These are phyloP conservation scores for Trichoderma atrobrunneum DNA, from an alignment of 2,329 filamentous ascomycete genomes.

Conservation along the genomic window DNA sequence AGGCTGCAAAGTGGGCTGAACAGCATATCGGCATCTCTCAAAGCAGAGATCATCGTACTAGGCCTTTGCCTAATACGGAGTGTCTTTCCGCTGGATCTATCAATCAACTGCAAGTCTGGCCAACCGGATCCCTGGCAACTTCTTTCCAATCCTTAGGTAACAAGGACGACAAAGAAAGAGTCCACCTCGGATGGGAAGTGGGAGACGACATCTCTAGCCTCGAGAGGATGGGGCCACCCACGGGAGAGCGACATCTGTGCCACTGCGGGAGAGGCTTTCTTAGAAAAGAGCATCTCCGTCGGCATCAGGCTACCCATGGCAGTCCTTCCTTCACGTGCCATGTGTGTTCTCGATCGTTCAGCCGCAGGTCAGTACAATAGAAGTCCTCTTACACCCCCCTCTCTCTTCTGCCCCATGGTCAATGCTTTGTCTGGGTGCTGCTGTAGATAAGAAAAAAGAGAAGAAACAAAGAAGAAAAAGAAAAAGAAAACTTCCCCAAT, in stretches of 20 bases:
- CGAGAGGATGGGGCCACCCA: conserved; percentile 15
- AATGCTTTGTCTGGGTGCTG: background rate
- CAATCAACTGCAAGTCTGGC: background rate
- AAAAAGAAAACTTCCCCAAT: background rate
- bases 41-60: background rate
- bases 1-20: background rate
- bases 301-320: conserved; percentile 40
- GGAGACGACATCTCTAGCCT: background rate
- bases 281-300: conserved; percentile 40
- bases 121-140: background rate
- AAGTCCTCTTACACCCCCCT: background rate
- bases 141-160: background rate
- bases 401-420: background rate
- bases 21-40: background rate
- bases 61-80: background rate
- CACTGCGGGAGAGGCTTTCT: conserved; percentile 42
- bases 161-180: background rate
- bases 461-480: background rate
- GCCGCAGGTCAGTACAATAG: conserved; percentile 35
- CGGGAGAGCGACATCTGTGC: conserved; percentile 33
- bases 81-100: background rate
- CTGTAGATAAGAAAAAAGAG: background rate
- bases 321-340: conserved; percentile 35
- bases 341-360: conserved; percentile 40
- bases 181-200: conserved; percentile 15